phyloP scores from a whole-genome alignment of 2,329 filamentous ascomycete genomes.

The Exophiala aquamarina region DNA sequence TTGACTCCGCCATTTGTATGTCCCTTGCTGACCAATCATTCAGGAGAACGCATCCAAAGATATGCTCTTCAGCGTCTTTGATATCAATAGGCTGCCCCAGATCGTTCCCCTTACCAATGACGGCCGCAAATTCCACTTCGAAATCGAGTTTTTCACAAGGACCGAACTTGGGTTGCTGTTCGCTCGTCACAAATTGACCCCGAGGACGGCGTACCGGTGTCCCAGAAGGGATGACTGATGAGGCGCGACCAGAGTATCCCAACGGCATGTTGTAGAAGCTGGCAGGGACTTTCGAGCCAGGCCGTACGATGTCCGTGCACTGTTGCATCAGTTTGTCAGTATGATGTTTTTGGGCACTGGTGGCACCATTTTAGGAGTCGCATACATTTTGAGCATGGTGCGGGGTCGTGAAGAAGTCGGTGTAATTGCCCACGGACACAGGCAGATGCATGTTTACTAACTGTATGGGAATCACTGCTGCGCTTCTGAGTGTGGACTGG shows the following conservation, averaged over 20 bases:
- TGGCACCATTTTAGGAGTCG: too few relatives aligned
- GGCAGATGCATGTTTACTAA: not conserved
- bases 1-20: slow-evolving; percentile 12
- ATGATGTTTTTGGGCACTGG: too few relatives aligned
- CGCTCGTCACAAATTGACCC: slow-evolving; percentile 32
- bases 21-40: slow-evolving; percentile 66
- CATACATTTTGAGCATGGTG: not conserved
- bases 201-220: slow-evolving; percentile 33
- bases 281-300: not conserved
- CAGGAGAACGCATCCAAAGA: slow-evolving; percentile 78
- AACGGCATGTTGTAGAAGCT: slow-evolving; percentile 4
- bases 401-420: not conserved
- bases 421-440: not conserved
- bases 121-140: slow-evolving; percentile 79
- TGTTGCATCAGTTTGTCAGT: not conserved
- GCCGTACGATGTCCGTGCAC: not conserved
- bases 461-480: not conserved
- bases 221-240: slow-evolving; percentile 73
- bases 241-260: slow-evolving; percentile 45
- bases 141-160: slow-evolving; percentile 69
- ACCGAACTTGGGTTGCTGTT: too few relatives aligned
- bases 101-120: slow-evolving; percentile 61
- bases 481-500: not conserved
- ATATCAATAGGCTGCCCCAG: slow-evolving; percentile 58
- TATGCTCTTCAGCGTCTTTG: slow-evolving; percentile 62